A percentile compares a stretch with the other conserved stretches of the same genome.
These are phyloP conservation scores for Lasiodiplodia citricola DNA, from an alignment of 2,329 filamentous ascomycete genomes.

Conservation along the genomic window DNA sequence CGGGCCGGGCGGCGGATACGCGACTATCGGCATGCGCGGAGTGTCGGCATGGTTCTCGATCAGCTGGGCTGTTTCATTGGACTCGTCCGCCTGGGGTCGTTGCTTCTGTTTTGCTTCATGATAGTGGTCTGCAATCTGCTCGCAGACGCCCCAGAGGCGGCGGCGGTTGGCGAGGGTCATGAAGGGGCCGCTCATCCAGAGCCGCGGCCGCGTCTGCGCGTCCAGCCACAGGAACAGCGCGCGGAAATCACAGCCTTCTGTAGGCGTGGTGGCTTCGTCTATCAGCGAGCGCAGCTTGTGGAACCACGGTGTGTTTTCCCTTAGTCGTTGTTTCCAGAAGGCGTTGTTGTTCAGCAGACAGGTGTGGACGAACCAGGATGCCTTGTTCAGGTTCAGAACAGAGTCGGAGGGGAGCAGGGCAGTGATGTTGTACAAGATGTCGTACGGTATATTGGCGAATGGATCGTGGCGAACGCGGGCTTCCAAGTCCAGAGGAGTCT, in stretches of 20 bases:
- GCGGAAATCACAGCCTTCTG: constrained; percentile 27
- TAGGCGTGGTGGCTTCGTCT: not conserved
- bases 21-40: not conserved
- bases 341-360: not conserved
- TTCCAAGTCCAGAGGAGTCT: not conserved
- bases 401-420: not conserved
- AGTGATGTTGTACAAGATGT: not conserved
- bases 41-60: not conserved
- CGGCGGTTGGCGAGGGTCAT: constrained; percentile 40
- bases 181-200: constrained; percentile 33
- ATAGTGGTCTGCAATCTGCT: not conserved
- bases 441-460: not conserved
- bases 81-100: too few species aligned
- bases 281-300: not conserved
- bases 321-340: not conserved
- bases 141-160: not conserved
- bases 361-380: not conserved
- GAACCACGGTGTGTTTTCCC: not conserved
- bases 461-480: not conserved
- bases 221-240: constrained; percentile 34
- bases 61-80: not conserved
- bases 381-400: not conserved
- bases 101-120: not conserved
- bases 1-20: not conserved
- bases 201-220: constrained; percentile 28